Evolutionary conservation across 306 rosid species (phyloP).

Genomic region (Casuarina cunninghamiana): DNA sequence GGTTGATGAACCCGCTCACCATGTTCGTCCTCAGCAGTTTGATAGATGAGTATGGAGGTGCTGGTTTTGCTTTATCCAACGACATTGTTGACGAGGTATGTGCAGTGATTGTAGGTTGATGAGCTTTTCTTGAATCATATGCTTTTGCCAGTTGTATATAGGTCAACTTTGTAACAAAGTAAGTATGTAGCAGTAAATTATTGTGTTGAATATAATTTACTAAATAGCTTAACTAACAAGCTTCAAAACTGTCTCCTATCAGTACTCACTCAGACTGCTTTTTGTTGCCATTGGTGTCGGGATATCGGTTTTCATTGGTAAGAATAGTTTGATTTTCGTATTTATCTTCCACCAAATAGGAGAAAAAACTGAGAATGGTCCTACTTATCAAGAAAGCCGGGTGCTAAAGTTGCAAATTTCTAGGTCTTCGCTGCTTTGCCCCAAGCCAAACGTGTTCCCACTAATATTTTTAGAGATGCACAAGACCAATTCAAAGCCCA

Average conservation of each 20-base stretch:
- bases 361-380: no score
- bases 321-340: neutral
- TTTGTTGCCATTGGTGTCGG: slow-evolving; percentile 79
- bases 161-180: no score
- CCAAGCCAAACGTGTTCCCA: no score
- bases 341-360: no score
- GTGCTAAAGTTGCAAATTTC: no score
- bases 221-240: neutral
- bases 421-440: no score
- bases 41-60: slow-evolving; percentile 62
- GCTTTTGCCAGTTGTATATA: no score
- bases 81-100: slow-evolving; percentile 70
- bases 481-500: no score
- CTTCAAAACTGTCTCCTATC: slow-evolving; percentile 19
- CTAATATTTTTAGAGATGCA: no score
- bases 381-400: no score
- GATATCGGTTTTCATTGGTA: slow-evolving; percentile 76
- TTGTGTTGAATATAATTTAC: slow-evolving; percentile 14
- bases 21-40: slow-evolving; percentile 81
- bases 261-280: slow-evolving; percentile 72
- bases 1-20: slow-evolving; percentile 72
- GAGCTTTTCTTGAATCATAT: no score
- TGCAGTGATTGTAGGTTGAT: neutral
- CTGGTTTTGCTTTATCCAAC: slow-evolving; percentile 33
- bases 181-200: no score